Conservation (phyloP, 2,329 filamentous ascomycete species). For the Ilyonectria destructans region DNA sequence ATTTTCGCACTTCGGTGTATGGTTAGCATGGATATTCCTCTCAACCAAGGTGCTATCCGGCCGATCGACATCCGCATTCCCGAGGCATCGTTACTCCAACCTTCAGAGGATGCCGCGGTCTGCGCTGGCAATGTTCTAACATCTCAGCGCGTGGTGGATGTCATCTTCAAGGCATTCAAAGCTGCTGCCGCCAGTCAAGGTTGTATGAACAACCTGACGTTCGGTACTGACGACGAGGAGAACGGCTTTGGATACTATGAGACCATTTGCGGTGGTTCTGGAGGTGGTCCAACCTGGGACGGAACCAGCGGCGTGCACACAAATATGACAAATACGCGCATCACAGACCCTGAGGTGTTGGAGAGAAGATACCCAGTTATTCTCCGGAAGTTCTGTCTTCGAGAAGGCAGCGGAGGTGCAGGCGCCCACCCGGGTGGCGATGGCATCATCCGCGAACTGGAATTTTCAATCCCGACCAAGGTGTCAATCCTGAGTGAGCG, state of each 20-base stretch:
- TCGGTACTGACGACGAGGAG: slow-evolving; percentile 74
- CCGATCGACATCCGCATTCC: slow-evolving; percentile 83
- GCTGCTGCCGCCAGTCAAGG: slow-evolving; percentile 85
- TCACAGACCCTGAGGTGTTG: slow-evolving; percentile 67
- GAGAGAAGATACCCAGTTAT: slow-evolving; percentile 76
- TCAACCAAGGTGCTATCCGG: slow-evolving; percentile 86
- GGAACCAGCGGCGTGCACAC: slow-evolving; percentile 59
- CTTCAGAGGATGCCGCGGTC: slow-evolving; percentile 82
- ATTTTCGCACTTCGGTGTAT: slow-evolving; percentile 87
- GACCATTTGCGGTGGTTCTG: slow-evolving; percentile 74
- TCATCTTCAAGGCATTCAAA: slow-evolving; percentile 77
- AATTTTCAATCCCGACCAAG: slow-evolving; percentile 82
- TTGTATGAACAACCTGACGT: slow-evolving; percentile 87
- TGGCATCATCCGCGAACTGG: slow-evolving; percentile 82
- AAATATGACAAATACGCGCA: slow-evolving; percentile 83
- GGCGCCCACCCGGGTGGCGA: slow-evolving; percentile 81
- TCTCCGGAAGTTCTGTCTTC: slow-evolving; percentile 77
- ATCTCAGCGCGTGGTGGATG: slow-evolving; percentile 59
- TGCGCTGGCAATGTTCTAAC: slow-evolving; percentile 82
- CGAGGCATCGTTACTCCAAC: slow-evolving; percentile 79
- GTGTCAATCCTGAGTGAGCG: slow-evolving; percentile 83
- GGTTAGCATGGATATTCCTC: slow-evolving; percentile 85
- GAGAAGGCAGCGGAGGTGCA: slow-evolving; percentile 73
- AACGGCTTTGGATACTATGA: slow-evolving; percentile 68
- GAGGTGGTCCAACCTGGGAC: slow-evolving; percentile 72